Base-by-base conservation (phyloP, 176 grass and related monocot genomes). In the Oryza australiensis region DNA sequence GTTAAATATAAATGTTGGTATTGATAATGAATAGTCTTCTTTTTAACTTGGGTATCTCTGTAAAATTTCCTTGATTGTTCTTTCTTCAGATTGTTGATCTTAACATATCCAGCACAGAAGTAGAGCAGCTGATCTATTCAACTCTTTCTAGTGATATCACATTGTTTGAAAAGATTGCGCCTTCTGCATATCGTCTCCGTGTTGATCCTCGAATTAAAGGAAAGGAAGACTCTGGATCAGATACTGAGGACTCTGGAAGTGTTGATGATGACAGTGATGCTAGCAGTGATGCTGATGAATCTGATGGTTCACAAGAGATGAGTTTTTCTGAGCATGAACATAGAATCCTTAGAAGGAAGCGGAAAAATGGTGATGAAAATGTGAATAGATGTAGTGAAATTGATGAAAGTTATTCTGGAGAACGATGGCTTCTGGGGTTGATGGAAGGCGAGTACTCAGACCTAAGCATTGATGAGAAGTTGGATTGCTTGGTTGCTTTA, bases 91-190 rank as follows among this genome's bases (percentile, higher is more conserved):
- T 95, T 86, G 64, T 85, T 55, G 91, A 94, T 66, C 90, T 95
- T 77, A 77, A 72, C 40, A 67, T 92, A 43, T 83, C 82, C 0
- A 77, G 66, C 70, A 76, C 80, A 72, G 91, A 92, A 79, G 30
- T 93, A 75, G 93, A 99, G 34, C 79, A 95, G 62, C 74, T 85
- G 55, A 92, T 99, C 74, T 76, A 74, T 78, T 90, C 71, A 55
- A 95, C 89, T 74, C 93, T 99, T 83, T 95, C 91, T 22, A 99
- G 96, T 87, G 96, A 99, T n/a, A 99, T 99, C 80, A 94, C 96
- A 74, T 89, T 99, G 74, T 99, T 99, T 87, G 96, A 99, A 83
- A 99, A 94, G 80, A 99, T 99, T 43, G 73, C 90, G 12, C 77
- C 83, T 68, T 87, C 89, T 89, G 88, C 93, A 83, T 99, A 93